Evolutionary conservation across 2,329 filamentous ascomycete genomes (phyloP), one percentile per base, ranked within the genome.

Genomic region (Coniochaeta sp.): DNA sequence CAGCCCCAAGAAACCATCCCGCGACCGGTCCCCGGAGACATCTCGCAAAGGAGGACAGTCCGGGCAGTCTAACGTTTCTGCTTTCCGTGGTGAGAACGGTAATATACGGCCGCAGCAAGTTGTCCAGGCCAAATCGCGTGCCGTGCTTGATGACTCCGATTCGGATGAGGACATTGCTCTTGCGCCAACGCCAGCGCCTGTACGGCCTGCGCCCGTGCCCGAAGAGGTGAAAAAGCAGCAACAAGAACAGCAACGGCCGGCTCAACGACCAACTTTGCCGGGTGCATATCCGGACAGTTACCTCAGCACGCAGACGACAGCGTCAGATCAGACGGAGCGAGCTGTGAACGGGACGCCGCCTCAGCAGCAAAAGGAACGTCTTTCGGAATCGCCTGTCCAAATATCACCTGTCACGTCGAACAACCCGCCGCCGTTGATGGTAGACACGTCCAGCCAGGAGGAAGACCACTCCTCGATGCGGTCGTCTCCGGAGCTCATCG

Each of bases 121-220:
- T 50, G 84, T 79, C 61, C 80, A 81, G 64, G 81, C 86, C 1
- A 86, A 85, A 63, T 76, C 83, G 17, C 83, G 87, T 26, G 79
- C 87, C 63, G 86, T 87, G 59, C 77, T 91, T 14, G 89, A 91
- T 67, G 88, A 89, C 64, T 88, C 89, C 54, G 88, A 89, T 63
- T 82, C 81, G 58, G 82, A 82, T 6, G 79, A 80, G 6, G 57
- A 40, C 6, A 33, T 44, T 11, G 17, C 38, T n/a, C n/a, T 7
- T 24, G 34, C 54, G n/a, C 28, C 54, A 2, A 31, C 65, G 14
- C 62, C 69, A 6, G 69, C 70, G 47, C 69, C 71, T 17, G 59
- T 67, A 28, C 61, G 68, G 36, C 62, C 68, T 59, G 65, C 71
- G 62, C 64, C 74, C 64, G 59, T 63, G 11, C 64, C 64, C 7